Base-by-base conservation (phyloP, 208 protist species). In the Sergeia podlipaevii region DNA sequence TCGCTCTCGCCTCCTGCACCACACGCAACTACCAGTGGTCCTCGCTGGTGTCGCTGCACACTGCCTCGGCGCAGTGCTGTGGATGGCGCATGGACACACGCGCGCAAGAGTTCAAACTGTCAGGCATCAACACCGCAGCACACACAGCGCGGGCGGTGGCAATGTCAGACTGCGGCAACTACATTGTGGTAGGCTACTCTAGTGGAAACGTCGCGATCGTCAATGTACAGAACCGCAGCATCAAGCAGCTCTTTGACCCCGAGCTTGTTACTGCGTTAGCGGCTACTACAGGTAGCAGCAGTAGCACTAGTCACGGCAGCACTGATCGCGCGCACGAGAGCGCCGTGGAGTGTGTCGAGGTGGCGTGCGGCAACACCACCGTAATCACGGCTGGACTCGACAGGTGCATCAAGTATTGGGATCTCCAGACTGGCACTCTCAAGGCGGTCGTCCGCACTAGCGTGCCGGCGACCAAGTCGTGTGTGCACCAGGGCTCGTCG, bases 11-110 rank as follows among this genome's bases (percentile, higher is more conserved):
- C 15, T 69, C 69, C 39, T 53, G 48, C 39, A 85, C 85, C 7
- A 80, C 74, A 30, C 78, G 91, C 45, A 89, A 89, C 62, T 93
- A 92, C 60, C 79, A 93, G 54, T 96, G 87, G 87, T 49, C 85
- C 10, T 88, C 81, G 53, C 42, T 91, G 15, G 78, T 94, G 17
- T 80, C 87, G 11, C 30, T 91, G 17, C 91, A 96, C 68, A 66
- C 82, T 10, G 76, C 76, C 15, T 85, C 80, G 3, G 45, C 84
- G 26, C 57, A 78, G 46, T 62, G 75, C 51, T 89, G 86, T 54
- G 74, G 77, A 8, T 96, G 91, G 91, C 75, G 82, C 27, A 83
- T 93, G 71, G 84, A 96, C 60, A 89, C 65, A 27, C 74, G 85
- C 29, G 60, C 65, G 15, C 57, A 85, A 41, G 85, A 91, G 30